Conservation (phyloP, 2,329 filamentous ascomycete genomes). For the Botrytis byssoidea region DNA sequence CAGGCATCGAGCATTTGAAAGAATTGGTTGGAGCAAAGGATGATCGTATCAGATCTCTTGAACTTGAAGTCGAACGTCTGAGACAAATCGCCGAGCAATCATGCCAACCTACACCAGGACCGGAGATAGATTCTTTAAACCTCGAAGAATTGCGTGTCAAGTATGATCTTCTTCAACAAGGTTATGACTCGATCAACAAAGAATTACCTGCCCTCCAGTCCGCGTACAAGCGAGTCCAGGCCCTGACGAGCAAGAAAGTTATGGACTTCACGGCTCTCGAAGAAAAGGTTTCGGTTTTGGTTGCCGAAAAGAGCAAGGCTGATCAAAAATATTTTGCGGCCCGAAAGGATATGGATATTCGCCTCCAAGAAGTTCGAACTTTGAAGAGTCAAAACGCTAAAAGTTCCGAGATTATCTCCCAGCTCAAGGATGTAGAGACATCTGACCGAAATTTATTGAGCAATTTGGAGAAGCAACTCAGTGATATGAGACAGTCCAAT, state of each 20-base stretch:
- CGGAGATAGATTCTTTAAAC: constrained; percentile 57
- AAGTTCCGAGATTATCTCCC: constrained; percentile 88
- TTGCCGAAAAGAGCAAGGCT: constrained; percentile 89
- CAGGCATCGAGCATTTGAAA: constrained; percentile 69
- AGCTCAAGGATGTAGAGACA: constrained; percentile 86
- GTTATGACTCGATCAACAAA: constrained; percentile 80
- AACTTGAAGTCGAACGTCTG: constrained; percentile 77
- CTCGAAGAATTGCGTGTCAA: constrained; percentile 71
- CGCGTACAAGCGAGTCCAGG: constrained; percentile 86
- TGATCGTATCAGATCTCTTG: constrained; percentile 75
- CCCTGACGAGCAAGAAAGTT: constrained; percentile 81
- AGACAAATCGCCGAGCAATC: constrained; percentile 52
- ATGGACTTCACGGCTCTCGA: constrained; percentile 73
- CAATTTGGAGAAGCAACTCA: constrained; percentile 88
- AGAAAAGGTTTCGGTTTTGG: constrained; percentile 70
- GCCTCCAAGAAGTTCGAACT: constrained; percentile 75
- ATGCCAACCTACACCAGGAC: constrained; percentile 42
- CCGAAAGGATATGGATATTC: constrained; percentile 87
- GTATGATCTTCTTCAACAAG: constrained; percentile 71
- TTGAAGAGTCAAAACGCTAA: constrained; percentile 82
- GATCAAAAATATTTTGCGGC: constrained; percentile 98
- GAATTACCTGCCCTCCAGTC: constrained; percentile 87
- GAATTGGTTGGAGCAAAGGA: constrained; percentile 79
- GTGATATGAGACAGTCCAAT: constrained; percentile 77
- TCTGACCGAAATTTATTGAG: constrained; percentile 72